Evolutionary conservation across 306 rosid species (phyloP), one percentile per base, ranked within the genome.

Genomic region (Prunus davidiana): DNA sequence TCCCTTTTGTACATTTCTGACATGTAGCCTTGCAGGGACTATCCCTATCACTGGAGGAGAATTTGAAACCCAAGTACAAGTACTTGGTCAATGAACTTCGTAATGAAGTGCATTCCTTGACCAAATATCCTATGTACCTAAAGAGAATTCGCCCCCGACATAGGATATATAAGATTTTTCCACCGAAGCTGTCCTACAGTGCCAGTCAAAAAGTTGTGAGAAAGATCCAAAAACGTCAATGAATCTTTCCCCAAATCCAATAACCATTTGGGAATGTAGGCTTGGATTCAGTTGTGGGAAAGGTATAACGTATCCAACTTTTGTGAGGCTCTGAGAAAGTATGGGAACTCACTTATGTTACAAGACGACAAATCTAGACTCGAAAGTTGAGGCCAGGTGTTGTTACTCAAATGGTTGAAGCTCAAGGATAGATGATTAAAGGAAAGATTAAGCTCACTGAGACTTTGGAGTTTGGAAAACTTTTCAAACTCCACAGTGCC

Each of bases 141-240:
- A 96, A 92, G 86, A 89, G 99, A 88, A 96, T 96, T 61, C 99
- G 98, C 34, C 99, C 99, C 71, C 99, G 99, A 65, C 98, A 96
- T 77, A 86, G 85, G 82, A 91, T 92, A 24, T 24, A 24, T 24
- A 24, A 34, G 2, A 0, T 34, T 0, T 6, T 34, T 34, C 41
- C 41, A 34, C 8, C 41, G 8, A 6, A 34, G 41, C 0, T 34
- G 41, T 34, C 41, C 1, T 34, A 5, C 41, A 6, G 41, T 6
- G 8, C 41, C 41, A 0, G 73, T 69, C 25, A 69, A 25, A 4
- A 14, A 69, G 28, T 69, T 69, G 60, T 50, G 45, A 27, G 73
- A 69, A 24, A 69, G 61, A 69, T 69, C 27, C 1, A 49, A 18
- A 25, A 6, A 0, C 0, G 24, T 1, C 45, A 69, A 25, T 18